A percentile compares a stretch with the other conserved stretches of the same genome.
phyloP scores from a whole-genome alignment of 306 rosid genomes.

The Morella rubra region DNA sequence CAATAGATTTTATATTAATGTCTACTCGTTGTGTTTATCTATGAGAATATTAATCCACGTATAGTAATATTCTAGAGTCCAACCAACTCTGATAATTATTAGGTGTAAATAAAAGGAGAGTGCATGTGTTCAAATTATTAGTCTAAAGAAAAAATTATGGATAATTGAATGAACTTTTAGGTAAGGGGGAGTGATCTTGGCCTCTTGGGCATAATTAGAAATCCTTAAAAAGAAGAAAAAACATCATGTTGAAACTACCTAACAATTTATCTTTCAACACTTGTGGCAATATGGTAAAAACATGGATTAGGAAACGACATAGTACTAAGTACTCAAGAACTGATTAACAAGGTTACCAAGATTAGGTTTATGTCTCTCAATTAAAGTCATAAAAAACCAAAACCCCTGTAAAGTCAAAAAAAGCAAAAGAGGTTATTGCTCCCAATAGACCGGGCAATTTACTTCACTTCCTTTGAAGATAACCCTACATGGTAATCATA shows the following conservation, averaged over 20 bases:
- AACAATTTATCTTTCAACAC: background rate
- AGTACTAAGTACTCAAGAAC: background rate
- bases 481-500: conserved; percentile 17
- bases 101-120: no score
- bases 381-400: conserved; percentile 26
- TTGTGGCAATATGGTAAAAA: background rate
- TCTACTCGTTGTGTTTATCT: no score
- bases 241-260: background rate
- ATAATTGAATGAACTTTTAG: no score
- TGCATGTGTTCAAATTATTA: no score
- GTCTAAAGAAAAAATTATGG: no score
- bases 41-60: no score
- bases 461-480: conserved; percentile 29
- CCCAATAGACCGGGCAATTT: conserved; percentile 59
- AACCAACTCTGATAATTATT: no score
- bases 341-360: conserved; percentile 20
- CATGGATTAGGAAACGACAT: background rate
- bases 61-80: no score
- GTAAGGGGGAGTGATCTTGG: no score
- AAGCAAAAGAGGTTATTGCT: conserved; percentile 45
- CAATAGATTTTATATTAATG: no score
- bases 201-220: no score
- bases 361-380: conserved; percentile 40
- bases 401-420: conserved; percentile 54
- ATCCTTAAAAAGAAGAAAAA: no score